A percentile compares a stretch with the other conserved stretches of the same genome.
phyloP scores from a whole-genome alignment of 768 basidiomycete genomes.

The Calocybe cyanea region DNA sequence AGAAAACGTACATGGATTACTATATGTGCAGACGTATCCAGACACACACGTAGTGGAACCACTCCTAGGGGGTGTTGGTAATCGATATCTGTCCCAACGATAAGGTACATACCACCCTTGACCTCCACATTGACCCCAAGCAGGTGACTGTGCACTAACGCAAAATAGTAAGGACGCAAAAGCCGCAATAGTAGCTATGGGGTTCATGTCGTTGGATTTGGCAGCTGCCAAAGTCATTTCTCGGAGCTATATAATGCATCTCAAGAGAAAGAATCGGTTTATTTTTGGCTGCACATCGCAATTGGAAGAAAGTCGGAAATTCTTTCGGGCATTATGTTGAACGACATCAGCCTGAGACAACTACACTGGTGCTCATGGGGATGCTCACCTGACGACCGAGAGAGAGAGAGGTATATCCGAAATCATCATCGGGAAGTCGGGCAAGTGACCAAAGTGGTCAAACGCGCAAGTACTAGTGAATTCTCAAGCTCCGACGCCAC shows the following conservation, averaged over 20 bases:
- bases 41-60: slow-evolving; percentile 40
- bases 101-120: slow-evolving; percentile 28
- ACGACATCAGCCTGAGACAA: too few relatives aligned
- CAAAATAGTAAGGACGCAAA: slow-evolving; percentile 12
- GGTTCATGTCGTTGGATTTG: slow-evolving; percentile 11
- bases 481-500: too few relatives aligned
- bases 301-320: slow-evolving; percentile 11
- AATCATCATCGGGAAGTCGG: too few relatives aligned
- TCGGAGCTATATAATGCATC: slow-evolving; percentile 6
- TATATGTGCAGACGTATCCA: slow-evolving; percentile 39
- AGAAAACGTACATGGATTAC: slow-evolving; percentile 34
- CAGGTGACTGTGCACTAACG: slow-evolving; percentile 33
- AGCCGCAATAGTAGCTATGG: slow-evolving; percentile 9
- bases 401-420: too few relatives aligned
- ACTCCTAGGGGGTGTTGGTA: slow-evolving; percentile 24
- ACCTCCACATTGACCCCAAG: slow-evolving; percentile 43
- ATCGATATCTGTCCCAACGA: background rate
- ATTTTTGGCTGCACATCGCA: slow-evolving; percentile 6
- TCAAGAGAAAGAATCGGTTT: slow-evolving; percentile 1
- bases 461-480: too few relatives aligned
- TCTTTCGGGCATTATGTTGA: too few relatives aligned
- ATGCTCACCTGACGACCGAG: too few relatives aligned
- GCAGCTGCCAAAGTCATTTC: background rate
- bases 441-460: too few relatives aligned
- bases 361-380: too few relatives aligned